These are phyloP conservation scores for Backusella parvicylindrica DNA, from an alignment of 192 early-diverging fungal genomes.

Conservation along the genomic window DNA sequence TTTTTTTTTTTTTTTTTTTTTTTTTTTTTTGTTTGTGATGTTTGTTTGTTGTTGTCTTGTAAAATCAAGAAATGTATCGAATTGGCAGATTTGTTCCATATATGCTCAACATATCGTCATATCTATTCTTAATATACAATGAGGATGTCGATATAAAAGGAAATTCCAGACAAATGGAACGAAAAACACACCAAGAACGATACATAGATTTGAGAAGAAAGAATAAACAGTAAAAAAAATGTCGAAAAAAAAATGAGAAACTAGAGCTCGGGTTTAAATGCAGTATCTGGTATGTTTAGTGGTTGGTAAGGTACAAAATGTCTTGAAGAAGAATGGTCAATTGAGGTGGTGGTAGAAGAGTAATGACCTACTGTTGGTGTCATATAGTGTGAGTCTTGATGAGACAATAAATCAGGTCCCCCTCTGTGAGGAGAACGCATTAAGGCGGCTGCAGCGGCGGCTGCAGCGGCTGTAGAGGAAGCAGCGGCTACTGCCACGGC, in stretches of 20 bases:
- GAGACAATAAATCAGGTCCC: background rate
- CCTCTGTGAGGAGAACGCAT: slow-evolving; percentile 9
- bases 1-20: background rate
- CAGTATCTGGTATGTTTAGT: slow-evolving; percentile 1
- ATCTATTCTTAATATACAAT: background rate
- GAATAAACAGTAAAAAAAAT: background rate
- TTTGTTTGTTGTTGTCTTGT: background rate
- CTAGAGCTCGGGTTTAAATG: slow-evolving; percentile 10
- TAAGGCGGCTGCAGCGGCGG: background rate
- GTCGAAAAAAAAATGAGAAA: background rate
- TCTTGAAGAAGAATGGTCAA: background rate
- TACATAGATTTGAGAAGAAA: background rate
- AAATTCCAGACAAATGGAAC: background rate
- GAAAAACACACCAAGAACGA: background rate
- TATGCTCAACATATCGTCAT: background rate
- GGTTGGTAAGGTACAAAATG: slow-evolving; percentile 10
- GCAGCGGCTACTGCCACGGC: background rate
- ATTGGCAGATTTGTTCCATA: background rate
- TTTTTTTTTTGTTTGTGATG: background rate
- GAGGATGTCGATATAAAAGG: background rate
- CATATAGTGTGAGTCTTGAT: slow-evolving; percentile 9
- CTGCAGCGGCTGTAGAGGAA: background rate
- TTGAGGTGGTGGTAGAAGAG: background rate
- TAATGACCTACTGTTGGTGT: background rate
- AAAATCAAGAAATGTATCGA: background rate